A percentile compares a stretch with the other conserved stretches of the same genome.
These are phyloP conservation scores for Mariannaea sp. DNA, from an alignment of 2,329 filamentous ascomycete species.

Conservation along the genomic window DNA sequence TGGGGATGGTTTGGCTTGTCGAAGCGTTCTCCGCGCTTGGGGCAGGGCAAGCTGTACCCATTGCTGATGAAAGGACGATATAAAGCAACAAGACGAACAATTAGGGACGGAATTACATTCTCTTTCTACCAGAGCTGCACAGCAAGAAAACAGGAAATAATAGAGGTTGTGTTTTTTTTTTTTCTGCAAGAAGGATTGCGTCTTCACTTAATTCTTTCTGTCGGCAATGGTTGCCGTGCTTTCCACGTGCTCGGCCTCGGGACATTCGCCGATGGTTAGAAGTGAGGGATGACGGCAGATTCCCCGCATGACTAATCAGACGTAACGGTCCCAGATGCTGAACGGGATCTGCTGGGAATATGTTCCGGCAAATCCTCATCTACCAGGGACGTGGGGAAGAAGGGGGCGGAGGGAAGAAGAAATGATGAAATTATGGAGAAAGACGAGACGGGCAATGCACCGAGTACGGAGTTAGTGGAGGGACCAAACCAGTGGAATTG, in stretches of 20 bases:
- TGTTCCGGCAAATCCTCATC: too few relatives aligned
- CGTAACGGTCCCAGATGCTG: neutral
- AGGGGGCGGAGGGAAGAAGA: too few relatives aligned
- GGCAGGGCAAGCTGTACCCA: conserved; percentile 9
- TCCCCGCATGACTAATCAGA: conserved; percentile 18
- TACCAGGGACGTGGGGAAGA: too few relatives aligned
- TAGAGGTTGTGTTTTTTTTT: too few relatives aligned
- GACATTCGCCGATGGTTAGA: conserved; percentile 8
- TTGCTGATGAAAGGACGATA: neutral
- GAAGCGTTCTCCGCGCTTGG: conserved; percentile 9
- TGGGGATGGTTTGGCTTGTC: conserved; percentile 19
- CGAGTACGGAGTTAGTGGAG: too few relatives aligned
- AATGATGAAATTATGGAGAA: neutral
- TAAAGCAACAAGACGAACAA: neutral
- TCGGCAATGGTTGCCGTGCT: neutral
- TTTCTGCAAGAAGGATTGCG: neutral
- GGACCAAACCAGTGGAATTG: too few relatives aligned
- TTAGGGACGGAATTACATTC: conserved; percentile 6
- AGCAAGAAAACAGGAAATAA: neutral
- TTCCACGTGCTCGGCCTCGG: conserved; percentile 21
- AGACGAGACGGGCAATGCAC: conserved; percentile 11
- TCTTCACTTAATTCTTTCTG: conserved; percentile 6
- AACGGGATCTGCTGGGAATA: neutral
- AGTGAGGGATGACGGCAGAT: conserved; percentile 12
- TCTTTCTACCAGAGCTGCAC: neutral